Evolutionary conservation across 164 flowering plant genomes (phyloP), one percentile per base, ranked within the genome.

Genomic region (Vitis riparia): DNA sequence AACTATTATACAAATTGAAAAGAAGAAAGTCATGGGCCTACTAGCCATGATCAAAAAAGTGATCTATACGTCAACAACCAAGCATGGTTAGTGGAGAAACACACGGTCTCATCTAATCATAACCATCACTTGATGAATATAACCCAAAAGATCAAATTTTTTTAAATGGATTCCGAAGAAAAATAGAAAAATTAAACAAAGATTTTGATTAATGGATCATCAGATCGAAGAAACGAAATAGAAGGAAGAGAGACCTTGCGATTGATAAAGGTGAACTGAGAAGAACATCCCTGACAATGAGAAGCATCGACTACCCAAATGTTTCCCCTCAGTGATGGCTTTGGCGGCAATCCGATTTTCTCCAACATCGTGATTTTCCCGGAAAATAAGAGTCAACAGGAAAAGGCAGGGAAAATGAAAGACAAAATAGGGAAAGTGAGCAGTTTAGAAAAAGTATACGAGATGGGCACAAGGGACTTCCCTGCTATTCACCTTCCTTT

Each of bases 181-280:
- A 23, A 66, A 29, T 9, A 66, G 19, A 66, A 52, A 30, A 15
- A 3, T 29, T 1, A 32, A 61, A 10, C 11, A 8, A 3, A 63
- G 27, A 65, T 52, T 65, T 51, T 52, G 48, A 14, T 47, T 13
- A 15, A 55, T 55, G 55, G 68, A 37, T 10, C 4, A 59, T 61
- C 32, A 60, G 48, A 60, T 37, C 32, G 13, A 37, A 32, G 12
- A 67, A 61, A 7, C 2, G 57, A 59, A 51, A 67, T 29, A 23
- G 56, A 44, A 63, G n/a, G 6, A 19, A 52, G 55, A 2, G 37
- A 13, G 55, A 94, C 99, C 98, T 93, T 95, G 76, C 99, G 92
- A 84, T 91, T 91, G 84, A 95, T 84, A 84, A 95, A 89, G 74
- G 94, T 89, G 88, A 95, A 95, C 79, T 87, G 99, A 51, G 99